Percentiles rank a stretch among this genome's conserved stretches.
Conservation (phyloP, 768 basidiomycete species). For the Cystobasidium onofrii region DNA sequence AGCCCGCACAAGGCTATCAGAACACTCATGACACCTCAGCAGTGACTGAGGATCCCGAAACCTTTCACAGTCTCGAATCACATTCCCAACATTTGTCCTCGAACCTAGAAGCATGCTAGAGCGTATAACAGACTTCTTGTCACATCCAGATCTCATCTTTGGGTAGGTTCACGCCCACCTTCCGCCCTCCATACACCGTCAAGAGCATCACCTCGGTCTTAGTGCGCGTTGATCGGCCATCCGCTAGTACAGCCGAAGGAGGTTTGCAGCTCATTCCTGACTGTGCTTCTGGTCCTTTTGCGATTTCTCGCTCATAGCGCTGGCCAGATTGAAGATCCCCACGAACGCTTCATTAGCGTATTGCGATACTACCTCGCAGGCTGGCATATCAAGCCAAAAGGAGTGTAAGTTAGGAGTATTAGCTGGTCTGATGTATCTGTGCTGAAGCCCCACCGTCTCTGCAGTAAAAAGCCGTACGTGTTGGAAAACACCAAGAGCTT, state of each 20-base stretch:
- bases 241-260: neutral
- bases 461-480: conserved; percentile 92
- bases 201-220: neutral
- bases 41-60: conserved; percentile 2
- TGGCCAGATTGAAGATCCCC: conserved; percentile 66
- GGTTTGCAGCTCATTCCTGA: neutral
- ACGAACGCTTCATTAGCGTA: conserved; percentile 84
- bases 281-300: neutral
- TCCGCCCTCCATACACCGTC: neutral
- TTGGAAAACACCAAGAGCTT: too few species aligned
- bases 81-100: conserved; percentile 63
- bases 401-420: conserved; percentile 43
- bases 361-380: conserved; percentile 94
- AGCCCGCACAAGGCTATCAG: conserved; percentile 72
- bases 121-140: conserved; percentile 98
- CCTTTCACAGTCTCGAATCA: neutral
- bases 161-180: conserved; percentile 55
- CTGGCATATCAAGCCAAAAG: conserved; percentile 99
- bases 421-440: neutral
- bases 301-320: conserved; percentile 52
- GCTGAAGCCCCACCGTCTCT: conserved; percentile 12
- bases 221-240: neutral
- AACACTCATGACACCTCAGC: conserved; percentile 45
- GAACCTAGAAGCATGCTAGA: conserved; percentile 97
- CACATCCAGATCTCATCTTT: conserved; percentile 94